Conservation (phyloP, 148 eudicot genomes). For the Nepenthes mirabilis region DNA sequence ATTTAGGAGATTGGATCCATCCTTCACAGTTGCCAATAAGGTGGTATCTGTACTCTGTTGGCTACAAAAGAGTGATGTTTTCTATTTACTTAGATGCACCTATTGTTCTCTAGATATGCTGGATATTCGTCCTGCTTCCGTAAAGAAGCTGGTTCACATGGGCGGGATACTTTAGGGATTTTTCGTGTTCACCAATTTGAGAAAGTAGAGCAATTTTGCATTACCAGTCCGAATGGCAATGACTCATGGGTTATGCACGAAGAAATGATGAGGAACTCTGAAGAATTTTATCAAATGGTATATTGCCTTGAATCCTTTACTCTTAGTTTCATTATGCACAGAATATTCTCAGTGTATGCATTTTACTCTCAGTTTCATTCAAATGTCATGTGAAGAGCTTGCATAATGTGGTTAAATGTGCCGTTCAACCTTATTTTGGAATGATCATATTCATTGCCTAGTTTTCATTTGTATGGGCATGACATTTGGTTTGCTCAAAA, state of each 20-base stretch:
- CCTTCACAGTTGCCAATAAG: slow-evolving; percentile 69
- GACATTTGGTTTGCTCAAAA: too few species aligned
- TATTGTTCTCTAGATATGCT: slow-evolving; percentile 46
- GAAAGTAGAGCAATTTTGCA: slow-evolving; percentile 85
- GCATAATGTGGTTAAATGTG: too few species aligned
- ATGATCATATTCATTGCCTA: too few species aligned
- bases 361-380: too few species aligned
- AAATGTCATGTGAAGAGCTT: too few species aligned
- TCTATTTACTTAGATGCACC: slow-evolving; percentile 5
- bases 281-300: slow-evolving; percentile 80
- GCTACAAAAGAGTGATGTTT: neutral
- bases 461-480: too few species aligned
- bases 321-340: too few species aligned
- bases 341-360: too few species aligned
- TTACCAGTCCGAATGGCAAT: slow-evolving; percentile 61
- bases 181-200: slow-evolving; percentile 95
- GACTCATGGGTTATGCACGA: slow-evolving; percentile 91
- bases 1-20: slow-evolving; percentile 88
- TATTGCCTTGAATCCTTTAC: too few species aligned
- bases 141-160: slow-evolving; percentile 95
- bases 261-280: slow-evolving; percentile 80
- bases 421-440: too few species aligned
- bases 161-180: slow-evolving; percentile 84
- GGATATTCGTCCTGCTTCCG: slow-evolving; percentile 92
- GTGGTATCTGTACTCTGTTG: slow-evolving; percentile 15